Evolutionary conservation across 1,284 basidiomycete genomes (phyloP).

Genomic region (Ceratobasidium sp.): DNA sequence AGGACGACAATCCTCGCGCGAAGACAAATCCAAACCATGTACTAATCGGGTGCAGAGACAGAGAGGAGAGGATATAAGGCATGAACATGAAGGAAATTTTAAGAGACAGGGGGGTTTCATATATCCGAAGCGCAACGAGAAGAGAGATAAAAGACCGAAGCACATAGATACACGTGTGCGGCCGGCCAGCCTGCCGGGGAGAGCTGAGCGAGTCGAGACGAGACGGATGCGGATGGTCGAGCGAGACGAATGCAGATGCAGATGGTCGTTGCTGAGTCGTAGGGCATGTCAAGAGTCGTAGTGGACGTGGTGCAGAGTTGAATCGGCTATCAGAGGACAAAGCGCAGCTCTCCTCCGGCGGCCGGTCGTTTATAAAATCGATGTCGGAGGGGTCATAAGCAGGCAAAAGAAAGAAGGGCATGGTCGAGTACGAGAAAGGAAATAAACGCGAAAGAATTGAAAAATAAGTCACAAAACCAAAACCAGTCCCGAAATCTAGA

Average conservation of each 20-base stretch:
- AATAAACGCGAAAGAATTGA: slow-evolving; percentile 13
- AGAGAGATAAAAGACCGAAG: neutral
- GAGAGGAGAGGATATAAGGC: neutral
- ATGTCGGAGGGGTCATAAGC: neutral
- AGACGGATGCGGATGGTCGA: neutral
- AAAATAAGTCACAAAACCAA: slow-evolving; percentile 21
- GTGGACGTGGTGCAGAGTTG: neutral
- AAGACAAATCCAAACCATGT: slow-evolving; percentile 15
- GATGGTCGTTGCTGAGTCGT: neutral
- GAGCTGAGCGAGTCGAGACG: neutral
- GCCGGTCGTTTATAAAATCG: slow-evolving; percentile 10
- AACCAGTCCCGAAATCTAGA: slow-evolving; percentile 17
- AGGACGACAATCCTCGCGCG: slow-evolving; percentile 19
- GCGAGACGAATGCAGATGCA: too few species aligned
- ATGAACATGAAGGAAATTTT: too few species aligned
- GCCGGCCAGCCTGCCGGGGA: slow-evolving; percentile 16
- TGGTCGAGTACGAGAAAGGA: neutral
- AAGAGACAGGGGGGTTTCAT: too few species aligned
- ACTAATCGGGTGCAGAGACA: neutral
- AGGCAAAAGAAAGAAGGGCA: neutral
- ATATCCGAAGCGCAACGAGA: neutral
- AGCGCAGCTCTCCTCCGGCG: slow-evolving; percentile 22
- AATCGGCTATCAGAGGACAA: slow-evolving; percentile 21
- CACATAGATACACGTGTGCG: slow-evolving; percentile 22
- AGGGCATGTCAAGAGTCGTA: neutral